Percentiles rank a stretch among this genome's conserved stretches.
These are phyloP conservation scores for Collybia mongolica DNA, from an alignment of 768 basidiomycete genomes.

Conservation along the genomic window DNA sequence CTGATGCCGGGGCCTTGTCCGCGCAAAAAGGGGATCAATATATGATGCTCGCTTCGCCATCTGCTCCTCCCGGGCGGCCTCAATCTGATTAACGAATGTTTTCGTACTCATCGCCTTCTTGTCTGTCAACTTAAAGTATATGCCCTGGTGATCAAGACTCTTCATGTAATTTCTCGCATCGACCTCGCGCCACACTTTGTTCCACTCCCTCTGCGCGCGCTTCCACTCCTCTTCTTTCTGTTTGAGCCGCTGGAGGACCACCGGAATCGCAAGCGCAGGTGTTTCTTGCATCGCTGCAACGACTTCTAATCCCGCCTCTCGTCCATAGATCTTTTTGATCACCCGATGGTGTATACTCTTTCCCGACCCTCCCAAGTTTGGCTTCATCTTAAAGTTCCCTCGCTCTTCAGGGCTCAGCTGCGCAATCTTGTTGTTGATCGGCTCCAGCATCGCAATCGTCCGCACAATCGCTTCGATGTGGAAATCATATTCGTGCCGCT, in stretches of 20 bases:
- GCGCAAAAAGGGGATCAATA: slow-evolving; percentile 53
- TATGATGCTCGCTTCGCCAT: slow-evolving; percentile 68
- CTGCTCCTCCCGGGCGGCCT: slow-evolving; percentile 81
- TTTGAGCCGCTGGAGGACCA: slow-evolving; percentile 86
- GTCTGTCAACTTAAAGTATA: slow-evolving; percentile 86
- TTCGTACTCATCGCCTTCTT: slow-evolving; percentile 81
- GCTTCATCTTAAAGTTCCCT: slow-evolving; percentile 79
- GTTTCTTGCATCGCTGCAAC: slow-evolving; percentile 90
- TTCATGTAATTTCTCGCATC: slow-evolving; percentile 93
- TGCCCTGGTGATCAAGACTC: slow-evolving; percentile 90
- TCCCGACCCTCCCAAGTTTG: slow-evolving; percentile 81
- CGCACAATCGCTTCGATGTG: slow-evolving; percentile 94
- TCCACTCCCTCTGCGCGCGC: slow-evolving; percentile 96
- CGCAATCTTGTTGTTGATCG: slow-evolving; percentile 84
- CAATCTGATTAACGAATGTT: slow-evolving; percentile 80
- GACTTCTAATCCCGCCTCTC: slow-evolving; percentile 79
- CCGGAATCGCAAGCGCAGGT: slow-evolving; percentile 84
- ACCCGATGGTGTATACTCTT: slow-evolving; percentile 93
- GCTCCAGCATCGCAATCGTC: slow-evolving; percentile 89
- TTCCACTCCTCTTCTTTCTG: slow-evolving; percentile 99
- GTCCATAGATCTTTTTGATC: slow-evolving; percentile 96
- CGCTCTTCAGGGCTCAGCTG: slow-evolving; percentile 80
- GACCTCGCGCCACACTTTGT: slow-evolving; percentile 97
- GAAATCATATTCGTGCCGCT: slow-evolving; percentile 98
- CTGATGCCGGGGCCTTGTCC: slow-evolving; percentile 73